Base-by-base conservation (phyloP, 192 early-diverging fungal genomes). In the Tieghemiomyces parasiticus region DNA sequence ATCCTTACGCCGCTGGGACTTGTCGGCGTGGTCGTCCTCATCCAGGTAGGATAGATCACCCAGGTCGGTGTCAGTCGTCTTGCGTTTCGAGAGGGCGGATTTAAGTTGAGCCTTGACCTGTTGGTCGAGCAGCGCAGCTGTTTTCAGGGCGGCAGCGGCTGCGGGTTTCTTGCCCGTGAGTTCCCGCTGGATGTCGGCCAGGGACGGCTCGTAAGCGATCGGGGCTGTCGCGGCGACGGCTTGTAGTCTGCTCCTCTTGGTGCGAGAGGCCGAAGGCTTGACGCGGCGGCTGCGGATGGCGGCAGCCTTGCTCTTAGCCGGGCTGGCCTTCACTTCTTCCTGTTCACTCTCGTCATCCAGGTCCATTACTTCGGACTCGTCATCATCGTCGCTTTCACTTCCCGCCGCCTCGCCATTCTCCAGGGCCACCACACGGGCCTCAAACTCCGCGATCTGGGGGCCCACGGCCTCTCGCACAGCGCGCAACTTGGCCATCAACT, bases 11-110 rank as follows among this genome's bases (percentile, higher is more conserved):
- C 80, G 78, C 33, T 74, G 74, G 32, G 71, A 65, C 74, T 95
- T 92, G 61, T 93, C 93, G 61, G 88, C 82, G 44, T 81, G 62
- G 60, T 93, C 93, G 9, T 81, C 78, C 45, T 82, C 82, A 60
- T 84, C 79, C 54, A 91, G 60, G 26, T 72, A 81, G 60, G 83
- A 81, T 61, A 78, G 65, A 65, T 92, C 90, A 55, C 85, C 90
- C 71, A 90, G 82, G 65, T 91, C 88, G 34, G 72, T 74, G 52
- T 63, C 68, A 32, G 58, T 67, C 32, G 67, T 46, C 20, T 48
- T 46, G 31, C 66, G 58, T 46, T 74, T 67, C 49, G 72, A 66
- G 46, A 58, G 30, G 0, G 62, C 32, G 26, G 28, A 31, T 8
- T 33, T 14, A 6, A 33, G 31, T 22, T 46, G 28, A 48, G 65